Evolutionary conservation across 345 rosid genomes (phyloP), one percentile per base, ranked within the genome.

Genomic region (Eutrema japonicum): DNA sequence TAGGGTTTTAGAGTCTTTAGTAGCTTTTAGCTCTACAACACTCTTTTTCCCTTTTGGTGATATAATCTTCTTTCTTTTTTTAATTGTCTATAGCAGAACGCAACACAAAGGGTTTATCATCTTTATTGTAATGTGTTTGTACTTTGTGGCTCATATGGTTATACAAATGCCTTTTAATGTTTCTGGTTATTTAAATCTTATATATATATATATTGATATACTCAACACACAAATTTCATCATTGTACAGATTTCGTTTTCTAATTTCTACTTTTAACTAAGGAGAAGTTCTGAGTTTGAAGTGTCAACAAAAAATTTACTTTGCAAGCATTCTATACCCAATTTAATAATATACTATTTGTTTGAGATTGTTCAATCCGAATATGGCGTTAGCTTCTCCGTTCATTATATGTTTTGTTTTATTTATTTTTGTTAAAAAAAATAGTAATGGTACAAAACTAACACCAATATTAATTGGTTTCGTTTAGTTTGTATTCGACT

Each of bases 1-100:
- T 41, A 70, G 79, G 79, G 74, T 18, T 76, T 53, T 53, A 76
- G 75, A 75, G 79, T 75, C 54, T 70, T 70, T 76, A 40, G 59
- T 47, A 70, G 75, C 60, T 70, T 70, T 77, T 70, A 55, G 80
- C 80, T 64, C 54, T 70, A 38, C 66, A 71, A 70, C 14, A 77
- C 80, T 70, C 75, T 64, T 70, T 64, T 70, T 1, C 75, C 60
- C 75, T 70, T 55, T 63, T 70, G 71, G n/a, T 56, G 40, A 38
- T 70, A 40, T 68, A 4, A 62, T 62, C 6, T 16, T 62, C 6
- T 16, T 29, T 46, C 6, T 32, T n/a, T 10, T 46, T 33, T 14
- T 14, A 71, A 29, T 30, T 75, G 68, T 75, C 64, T 61, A 49
- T 46, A 52, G 47, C 16, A 16, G 52, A 76, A 55, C 42, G 49